Percentiles rank a stretch among this genome's conserved stretches.
phyloP scores from a whole-genome alignment of 1,284 basidiomycete genomes.

The Ganoderma boninense region DNA sequence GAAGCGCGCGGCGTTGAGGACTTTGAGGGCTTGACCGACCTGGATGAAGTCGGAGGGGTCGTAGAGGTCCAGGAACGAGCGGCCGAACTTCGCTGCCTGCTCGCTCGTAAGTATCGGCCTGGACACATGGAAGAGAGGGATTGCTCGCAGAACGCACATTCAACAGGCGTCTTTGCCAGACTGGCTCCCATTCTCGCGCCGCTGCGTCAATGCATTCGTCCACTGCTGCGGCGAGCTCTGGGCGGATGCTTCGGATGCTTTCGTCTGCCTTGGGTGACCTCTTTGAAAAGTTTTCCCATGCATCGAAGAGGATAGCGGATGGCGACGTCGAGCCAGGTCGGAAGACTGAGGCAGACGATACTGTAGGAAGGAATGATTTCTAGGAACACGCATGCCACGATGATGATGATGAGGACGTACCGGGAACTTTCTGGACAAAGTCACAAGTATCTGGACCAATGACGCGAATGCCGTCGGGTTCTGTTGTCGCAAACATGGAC shows the following conservation, averaged over 20 bases:
- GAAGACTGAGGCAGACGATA: slow-evolving; percentile 84
- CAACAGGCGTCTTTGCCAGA: slow-evolving; percentile 89
- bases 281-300: slow-evolving; percentile 87
- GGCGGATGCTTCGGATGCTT: slow-evolving; percentile 87
- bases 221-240: slow-evolving; percentile 88
- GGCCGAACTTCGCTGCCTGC: slow-evolving; percentile 94
- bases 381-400: slow-evolving; percentile 4
- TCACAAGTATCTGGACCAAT: slow-evolving; percentile 85
- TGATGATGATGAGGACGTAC: slow-evolving; percentile 52
- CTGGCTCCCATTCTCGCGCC: slow-evolving; percentile 89
- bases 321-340: slow-evolving; percentile 92
- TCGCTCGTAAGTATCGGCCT: slow-evolving; percentile 14
- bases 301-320: slow-evolving; percentile 92
- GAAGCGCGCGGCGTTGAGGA: slow-evolving; percentile 93
- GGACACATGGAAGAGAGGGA: neutral
- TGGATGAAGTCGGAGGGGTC: slow-evolving; percentile 91
- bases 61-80: slow-evolving; percentile 92
- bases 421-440: slow-evolving; percentile 92
- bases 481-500: slow-evolving; percentile 81
- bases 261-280: slow-evolving; percentile 94
- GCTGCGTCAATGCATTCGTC: slow-evolving; percentile 96
- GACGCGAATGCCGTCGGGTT: slow-evolving; percentile 89
- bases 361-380: slow-evolving; percentile 46
- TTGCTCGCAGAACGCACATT: slow-evolving; percentile 60
- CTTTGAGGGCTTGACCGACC: slow-evolving; percentile 92